These are phyloP conservation scores for Collariella sp. DNA, from an alignment of 495 filamentous ascomycete species.

Conservation along the genomic window DNA sequence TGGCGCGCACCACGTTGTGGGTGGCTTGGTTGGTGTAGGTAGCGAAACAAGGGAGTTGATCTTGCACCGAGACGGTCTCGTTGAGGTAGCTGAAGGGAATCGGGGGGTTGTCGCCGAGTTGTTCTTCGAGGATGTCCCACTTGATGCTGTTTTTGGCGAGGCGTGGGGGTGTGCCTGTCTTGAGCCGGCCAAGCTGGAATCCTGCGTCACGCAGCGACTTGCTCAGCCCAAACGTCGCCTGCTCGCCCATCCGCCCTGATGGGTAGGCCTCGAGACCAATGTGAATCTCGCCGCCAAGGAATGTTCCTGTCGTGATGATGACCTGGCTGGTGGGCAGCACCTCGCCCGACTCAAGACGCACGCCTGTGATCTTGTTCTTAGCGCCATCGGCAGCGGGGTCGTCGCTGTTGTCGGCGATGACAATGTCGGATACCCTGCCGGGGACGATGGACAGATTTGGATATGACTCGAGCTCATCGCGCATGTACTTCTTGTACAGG, in stretches of 20 bases:
- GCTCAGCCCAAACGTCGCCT: slow-evolving; percentile 86
- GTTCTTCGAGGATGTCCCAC: slow-evolving; percentile 59
- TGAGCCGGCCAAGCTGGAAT: slow-evolving; percentile 82
- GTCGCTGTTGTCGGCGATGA: slow-evolving; percentile 49
- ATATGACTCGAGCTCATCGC: slow-evolving; percentile 70
- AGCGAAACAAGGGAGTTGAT: slow-evolving; percentile 74
- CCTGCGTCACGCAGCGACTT: slow-evolving; percentile 84
- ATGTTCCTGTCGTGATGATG: slow-evolving; percentile 92
- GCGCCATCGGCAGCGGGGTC: slow-evolving; percentile 36
- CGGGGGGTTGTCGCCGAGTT: slow-evolving; percentile 77
- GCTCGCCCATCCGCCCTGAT: slow-evolving; percentile 87
- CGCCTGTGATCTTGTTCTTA: slow-evolving; percentile 71
- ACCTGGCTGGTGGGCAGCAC: slow-evolving; percentile 72
- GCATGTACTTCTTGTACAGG: slow-evolving; percentile 87
- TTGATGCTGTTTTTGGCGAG: slow-evolving; percentile 77
- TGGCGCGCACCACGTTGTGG: slow-evolving; percentile 76
- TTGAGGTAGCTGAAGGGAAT: slow-evolving; percentile 90
- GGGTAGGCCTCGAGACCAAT: slow-evolving; percentile 80
- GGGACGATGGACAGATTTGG: slow-evolving; percentile 69
- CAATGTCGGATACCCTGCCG: slow-evolving; percentile 87
- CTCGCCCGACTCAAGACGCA: slow-evolving; percentile 83
- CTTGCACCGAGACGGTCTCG: slow-evolving; percentile 58
- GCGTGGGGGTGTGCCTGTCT: slow-evolving; percentile 91
- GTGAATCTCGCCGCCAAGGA: slow-evolving; percentile 93
- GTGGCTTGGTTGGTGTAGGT: slow-evolving; percentile 77